phyloP scores from a whole-genome alignment of 768 basidiomycete genomes.

The Melanogaster broomeanus region DNA sequence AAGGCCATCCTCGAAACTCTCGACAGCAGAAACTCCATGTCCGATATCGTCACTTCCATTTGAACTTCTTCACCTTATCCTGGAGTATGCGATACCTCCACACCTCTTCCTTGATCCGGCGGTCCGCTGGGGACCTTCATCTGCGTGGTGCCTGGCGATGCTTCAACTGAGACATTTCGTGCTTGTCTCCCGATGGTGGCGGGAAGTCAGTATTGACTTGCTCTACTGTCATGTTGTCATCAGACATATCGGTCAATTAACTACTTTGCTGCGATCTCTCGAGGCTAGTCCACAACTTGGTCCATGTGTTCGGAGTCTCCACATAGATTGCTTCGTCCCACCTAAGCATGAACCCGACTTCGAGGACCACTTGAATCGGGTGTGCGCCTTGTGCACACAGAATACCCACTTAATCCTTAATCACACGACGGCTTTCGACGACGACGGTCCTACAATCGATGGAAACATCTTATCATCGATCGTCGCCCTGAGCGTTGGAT shows the following conservation, averaged over 20 bases:
- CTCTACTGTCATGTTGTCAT: no score
- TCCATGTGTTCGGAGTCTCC: neutral
- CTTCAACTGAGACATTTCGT: no score
- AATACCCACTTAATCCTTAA: neutral
- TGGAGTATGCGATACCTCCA: no score
- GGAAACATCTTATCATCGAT: neutral
- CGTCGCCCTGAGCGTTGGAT: neutral
- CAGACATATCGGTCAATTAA: conserved; percentile 23
- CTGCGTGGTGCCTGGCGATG: no score
- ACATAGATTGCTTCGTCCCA: neutral
- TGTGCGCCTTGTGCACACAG: neutral
- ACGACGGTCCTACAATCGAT: neutral
- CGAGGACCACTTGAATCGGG: neutral
- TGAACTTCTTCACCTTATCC: no score
- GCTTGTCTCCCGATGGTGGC: no score
- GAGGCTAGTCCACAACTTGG: conserved; percentile 6
- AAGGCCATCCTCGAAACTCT: no score
- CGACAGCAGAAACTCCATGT: no score
- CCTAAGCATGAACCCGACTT: neutral
- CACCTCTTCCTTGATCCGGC: no score
- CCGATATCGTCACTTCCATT: no score
- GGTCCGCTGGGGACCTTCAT: no score
- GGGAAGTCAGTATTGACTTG: no score
- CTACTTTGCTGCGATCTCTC: conserved; percentile 20
- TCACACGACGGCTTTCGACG: neutral